Base-by-base conservation (phyloP, 1,139 yeast genomes). In the Blastobotrys raffinosifermentans region DNA sequence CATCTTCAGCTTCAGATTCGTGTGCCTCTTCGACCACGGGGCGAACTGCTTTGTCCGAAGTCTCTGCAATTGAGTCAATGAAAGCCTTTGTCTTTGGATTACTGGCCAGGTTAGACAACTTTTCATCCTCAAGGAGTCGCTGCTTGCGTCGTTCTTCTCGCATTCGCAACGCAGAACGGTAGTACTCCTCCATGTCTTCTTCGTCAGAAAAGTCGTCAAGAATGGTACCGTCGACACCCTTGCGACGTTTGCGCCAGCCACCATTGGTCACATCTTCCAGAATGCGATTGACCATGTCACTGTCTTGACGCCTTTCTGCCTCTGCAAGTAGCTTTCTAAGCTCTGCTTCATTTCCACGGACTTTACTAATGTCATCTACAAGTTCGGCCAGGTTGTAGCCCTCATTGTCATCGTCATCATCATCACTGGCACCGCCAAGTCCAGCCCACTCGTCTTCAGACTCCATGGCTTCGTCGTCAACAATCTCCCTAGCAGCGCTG, bases 361-460 rank as follows among this genome's bases (percentile, higher is more conserved):
- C 65, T 37, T 73, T 73, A 32, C 78, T 69, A 34, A 72, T 67
- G 63, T 85, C 89, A 58, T 87, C 95, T 40, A 87, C 78, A 79
- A 86, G 78, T 43, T 67, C 73, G 57, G 82, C 94, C 55, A 86
- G 81, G 47, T 84, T 94, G 20, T 87, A 77, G 51, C 81, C 74
- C 36, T 79, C 85, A 21, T 66, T 60, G 31, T 62, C 68, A 45
- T 79, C 86, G 3, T 77, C 73, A 9, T 51, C 61, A 44, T 86
- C 96, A 4, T 80, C 85, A 50, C 84, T 93, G 8, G 58, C 69
- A 42, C 96, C 96, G 39, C 95, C 96, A 39, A 84, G 57, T 2
- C 96, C 96, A 34, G 78, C 79, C 89, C 94, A 89, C 64, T 89
- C 96, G 66, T 89, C 97, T 47, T 91, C 97, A 29, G 96, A 85